phyloP scores from a whole-genome alignment of 2,329 filamentous ascomycete species.

The Daldinia sp. region DNA sequence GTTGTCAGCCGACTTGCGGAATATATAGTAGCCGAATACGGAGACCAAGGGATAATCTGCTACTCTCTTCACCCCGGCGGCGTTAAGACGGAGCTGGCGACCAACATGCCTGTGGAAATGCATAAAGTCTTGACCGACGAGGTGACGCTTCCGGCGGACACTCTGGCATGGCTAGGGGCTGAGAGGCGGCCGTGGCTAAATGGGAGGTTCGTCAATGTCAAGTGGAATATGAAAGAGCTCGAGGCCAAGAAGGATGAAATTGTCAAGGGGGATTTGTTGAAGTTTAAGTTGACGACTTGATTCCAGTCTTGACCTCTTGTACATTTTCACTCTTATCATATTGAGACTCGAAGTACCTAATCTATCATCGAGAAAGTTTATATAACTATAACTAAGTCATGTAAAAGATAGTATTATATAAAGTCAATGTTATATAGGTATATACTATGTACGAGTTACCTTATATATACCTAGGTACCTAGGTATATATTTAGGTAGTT shows the following conservation, averaged over 20 bases:
- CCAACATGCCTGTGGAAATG: slow-evolving; percentile 46
- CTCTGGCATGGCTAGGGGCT: slow-evolving; percentile 36
- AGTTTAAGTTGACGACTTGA: slow-evolving; percentile 38
- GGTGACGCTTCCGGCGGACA: slow-evolving; percentile 43
- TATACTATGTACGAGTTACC: too few relatives aligned
- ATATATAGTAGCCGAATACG: slow-evolving; percentile 55
- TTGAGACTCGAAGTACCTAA: neutral
- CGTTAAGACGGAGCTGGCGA: slow-evolving; percentile 54
- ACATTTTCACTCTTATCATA: neutral
- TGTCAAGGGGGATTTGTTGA: slow-evolving; percentile 43
- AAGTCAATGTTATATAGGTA: too few relatives aligned
- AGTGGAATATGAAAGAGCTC: slow-evolving; percentile 47
- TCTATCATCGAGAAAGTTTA: too few relatives aligned
- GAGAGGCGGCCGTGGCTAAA: slow-evolving; percentile 40
- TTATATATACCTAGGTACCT: too few relatives aligned
- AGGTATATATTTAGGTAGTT: too few relatives aligned
- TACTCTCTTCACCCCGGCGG: slow-evolving; percentile 56
- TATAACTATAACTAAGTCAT: too few relatives aligned
- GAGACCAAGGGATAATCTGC: slow-evolving; percentile 52
- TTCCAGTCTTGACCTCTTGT: neutral
- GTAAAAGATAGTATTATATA: too few relatives aligned
- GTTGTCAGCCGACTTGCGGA: slow-evolving; percentile 55
- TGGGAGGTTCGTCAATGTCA: slow-evolving; percentile 43
- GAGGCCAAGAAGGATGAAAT: slow-evolving; percentile 45
- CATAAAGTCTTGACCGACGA: slow-evolving; percentile 42